Evolutionary conservation across 441 rosid species (phyloP).

Genomic region (Eruca vesicaria): DNA sequence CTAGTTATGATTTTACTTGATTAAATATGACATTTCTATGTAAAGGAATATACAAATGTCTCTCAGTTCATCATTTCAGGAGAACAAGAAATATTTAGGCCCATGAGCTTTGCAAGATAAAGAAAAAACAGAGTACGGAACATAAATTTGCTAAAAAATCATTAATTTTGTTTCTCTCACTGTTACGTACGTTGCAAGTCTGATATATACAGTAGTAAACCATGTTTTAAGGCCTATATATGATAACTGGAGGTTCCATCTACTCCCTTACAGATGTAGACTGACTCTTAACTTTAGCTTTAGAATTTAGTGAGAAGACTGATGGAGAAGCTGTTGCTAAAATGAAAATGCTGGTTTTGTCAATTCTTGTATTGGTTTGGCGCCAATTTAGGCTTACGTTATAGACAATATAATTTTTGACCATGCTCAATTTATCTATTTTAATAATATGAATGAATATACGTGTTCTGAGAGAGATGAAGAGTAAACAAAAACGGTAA

Average conservation of each 20-base stretch:
- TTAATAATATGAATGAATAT: neutral
- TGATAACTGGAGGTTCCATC: neutral
- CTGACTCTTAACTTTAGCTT: neutral
- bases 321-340: neutral
- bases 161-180: neutral
- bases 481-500: neutral
- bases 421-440: neutral
- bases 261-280: neutral
- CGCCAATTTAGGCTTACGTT: neutral
- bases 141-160: too few species aligned
- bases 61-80: neutral
- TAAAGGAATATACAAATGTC: neutral
- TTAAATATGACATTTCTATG: neutral
- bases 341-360: too few species aligned
- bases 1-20: neutral
- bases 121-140: too few species aligned
- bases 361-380: neutral
- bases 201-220: neutral
- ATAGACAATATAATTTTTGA: neutral
- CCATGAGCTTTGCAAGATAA: neutral
- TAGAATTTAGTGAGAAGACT: neutral
- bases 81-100: neutral
- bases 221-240: neutral
- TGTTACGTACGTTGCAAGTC: neutral
- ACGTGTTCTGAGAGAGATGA: neutral